Evolutionary conservation across 768 basidiomycete genomes (phyloP), one percentile per base, ranked within the genome.

Genomic region (Phaeotremella skinneri): DNA sequence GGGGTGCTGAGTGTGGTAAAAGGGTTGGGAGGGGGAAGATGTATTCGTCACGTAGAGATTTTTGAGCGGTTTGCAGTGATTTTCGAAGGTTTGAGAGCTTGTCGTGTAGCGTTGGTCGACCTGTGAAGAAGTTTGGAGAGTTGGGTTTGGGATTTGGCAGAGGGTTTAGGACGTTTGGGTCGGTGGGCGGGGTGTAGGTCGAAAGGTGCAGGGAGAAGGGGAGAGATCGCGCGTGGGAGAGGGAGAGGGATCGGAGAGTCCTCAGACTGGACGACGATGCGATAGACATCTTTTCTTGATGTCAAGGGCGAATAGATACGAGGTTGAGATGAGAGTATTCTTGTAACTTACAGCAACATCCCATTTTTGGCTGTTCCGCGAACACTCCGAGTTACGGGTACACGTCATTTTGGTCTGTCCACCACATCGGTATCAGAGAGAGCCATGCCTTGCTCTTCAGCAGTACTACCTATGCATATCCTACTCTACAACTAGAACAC

Each of bases 101-200:
- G 76, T 92, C 88, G 74, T 85, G 85, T 79, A 85, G 92, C 23
- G 80, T 79, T 0, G 88, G 80, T 31, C 87, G 85, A 16, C 86
- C 87, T 17, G 91, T 90, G 80, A 89, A 96, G 79, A 91, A 93
- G 49, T 83, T 84, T 21, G 90, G 84, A 0, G 90, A 90, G 37
- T 64, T 53, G 25, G 73, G 69, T 48, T 45, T 45, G 43, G 43
- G 43, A 21, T 45, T 45, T 23, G 43, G 43, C 7, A 21, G 43
- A 21, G 23, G 43, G 23, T 45, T 21, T 9, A 14, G 9, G 43
- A 45, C 23, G 13, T 45, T 23, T 7, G 34, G 17, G 21, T 45
- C 23, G 7, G 43, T 9, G 43, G 43, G 17, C 21, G 43, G 43
- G 43, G 7, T 45, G 43, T 45, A 45, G 11, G 21, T 13, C 13